Conservation (phyloP, 78 protist genomes). For the Guillardia theta region DNA sequence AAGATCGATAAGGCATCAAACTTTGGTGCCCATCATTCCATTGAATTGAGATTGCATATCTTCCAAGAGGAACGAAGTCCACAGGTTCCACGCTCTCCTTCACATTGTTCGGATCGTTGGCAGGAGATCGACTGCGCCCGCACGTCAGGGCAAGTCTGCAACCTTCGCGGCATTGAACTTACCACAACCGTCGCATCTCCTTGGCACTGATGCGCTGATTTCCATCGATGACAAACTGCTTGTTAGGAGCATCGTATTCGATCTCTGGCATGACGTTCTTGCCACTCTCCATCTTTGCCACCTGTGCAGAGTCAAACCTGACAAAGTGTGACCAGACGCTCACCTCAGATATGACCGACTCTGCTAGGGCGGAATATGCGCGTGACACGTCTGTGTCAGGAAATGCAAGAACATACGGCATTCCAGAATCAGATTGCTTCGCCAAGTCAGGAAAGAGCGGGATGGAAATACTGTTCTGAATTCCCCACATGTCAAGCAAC, state of each 20-base stretch:
- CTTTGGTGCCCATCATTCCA: neutral
- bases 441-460: neutral
- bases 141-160: neutral
- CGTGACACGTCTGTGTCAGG: neutral
- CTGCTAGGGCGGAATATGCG: neutral
- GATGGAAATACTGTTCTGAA: neutral
- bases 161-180: neutral
- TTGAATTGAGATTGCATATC: neutral
- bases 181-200: neutral
- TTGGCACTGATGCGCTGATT: neutral
- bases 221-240: neutral
- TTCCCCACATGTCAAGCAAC: neutral
- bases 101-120: neutral
- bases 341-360: neutral
- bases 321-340: neutral
- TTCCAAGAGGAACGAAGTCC: neutral
- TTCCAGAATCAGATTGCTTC: too few species aligned
- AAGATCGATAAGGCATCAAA: neutral
- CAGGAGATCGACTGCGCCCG: neutral
- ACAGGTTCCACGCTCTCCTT: neutral
- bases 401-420: too few species aligned
- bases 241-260: neutral
- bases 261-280: neutral
- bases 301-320: neutral
- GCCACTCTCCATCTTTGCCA: neutral